Percentiles rank a stretch among this genome's conserved stretches.
phyloP scores from a whole-genome alignment of 768 basidiomycete species.

The Termitomyces sp. region DNA sequence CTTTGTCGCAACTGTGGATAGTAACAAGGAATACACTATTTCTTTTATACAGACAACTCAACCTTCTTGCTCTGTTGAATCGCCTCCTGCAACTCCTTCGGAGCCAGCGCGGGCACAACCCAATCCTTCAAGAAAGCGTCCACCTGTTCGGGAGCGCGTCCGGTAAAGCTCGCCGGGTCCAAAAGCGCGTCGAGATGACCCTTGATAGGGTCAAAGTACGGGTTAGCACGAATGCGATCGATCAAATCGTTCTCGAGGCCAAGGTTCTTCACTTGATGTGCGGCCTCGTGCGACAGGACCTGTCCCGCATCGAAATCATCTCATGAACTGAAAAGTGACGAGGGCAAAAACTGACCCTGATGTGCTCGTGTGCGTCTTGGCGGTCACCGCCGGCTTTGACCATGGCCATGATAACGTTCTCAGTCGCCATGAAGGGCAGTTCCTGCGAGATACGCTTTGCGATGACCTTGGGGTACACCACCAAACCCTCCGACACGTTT shows the following conservation, averaged over 20 bases:
- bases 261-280: conserved; percentile 88
- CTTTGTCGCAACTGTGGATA: background rate
- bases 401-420: conserved; percentile 99
- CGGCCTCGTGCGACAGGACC: conserved; percentile 94
- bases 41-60: conserved; percentile 55
- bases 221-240: conserved; percentile 70
- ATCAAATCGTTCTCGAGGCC: conserved; percentile 96
- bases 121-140: conserved; percentile 82
- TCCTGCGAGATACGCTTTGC: conserved; percentile 89
- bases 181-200: conserved; percentile 71
- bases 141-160: conserved; percentile 93
- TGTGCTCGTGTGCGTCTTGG: conserved; percentile 95
- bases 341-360: conserved; percentile 53
- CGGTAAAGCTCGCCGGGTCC: conserved; percentile 86
- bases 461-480: conserved; percentile 98
- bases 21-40: too few relatives aligned
- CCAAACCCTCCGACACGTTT: conserved; percentile 96
- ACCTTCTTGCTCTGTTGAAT: conserved; percentile 49
- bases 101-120: conserved; percentile 79
- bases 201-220: conserved; percentile 90
- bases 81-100: conserved; percentile 47
- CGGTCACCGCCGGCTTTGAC: conserved; percentile 94
- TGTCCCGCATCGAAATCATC: conserved; percentile 17
- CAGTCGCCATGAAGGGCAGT: conserved; percentile 99
- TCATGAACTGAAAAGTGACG: background rate